These are phyloP conservation scores for Ceratobasidium sp. DNA, from an alignment of 1,284 basidiomycete genomes.

Conservation along the genomic window DNA sequence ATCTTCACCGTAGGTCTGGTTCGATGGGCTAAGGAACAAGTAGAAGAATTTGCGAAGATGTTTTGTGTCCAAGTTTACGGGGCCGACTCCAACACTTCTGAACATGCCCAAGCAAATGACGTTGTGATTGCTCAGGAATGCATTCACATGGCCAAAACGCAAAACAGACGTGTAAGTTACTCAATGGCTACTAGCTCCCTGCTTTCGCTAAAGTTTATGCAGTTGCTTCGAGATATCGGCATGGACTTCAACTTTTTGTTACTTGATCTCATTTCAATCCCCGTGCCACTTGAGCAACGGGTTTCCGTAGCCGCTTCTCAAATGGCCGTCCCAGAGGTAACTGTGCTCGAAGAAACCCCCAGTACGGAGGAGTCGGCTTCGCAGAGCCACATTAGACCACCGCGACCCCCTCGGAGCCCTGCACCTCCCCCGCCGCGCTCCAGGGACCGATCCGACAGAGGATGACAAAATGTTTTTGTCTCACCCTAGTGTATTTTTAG, in stretches of 20 bases:
- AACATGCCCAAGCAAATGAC: slow-evolving; percentile 56
- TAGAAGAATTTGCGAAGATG: slow-evolving; percentile 83
- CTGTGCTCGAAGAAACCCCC: background rate
- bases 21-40: slow-evolving; percentile 89
- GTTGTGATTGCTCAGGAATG: slow-evolving; percentile 73
- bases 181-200: background rate
- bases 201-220: background rate
- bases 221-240: slow-evolving; percentile 90
- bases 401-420: slow-evolving; percentile 34
- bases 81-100: slow-evolving; percentile 55
- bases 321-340: slow-evolving; percentile 20
- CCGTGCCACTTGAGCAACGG: slow-evolving; percentile 8
- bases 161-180: slow-evolving; percentile 76
- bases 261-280: slow-evolving; percentile 63
- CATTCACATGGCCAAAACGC: slow-evolving; percentile 72
- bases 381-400: slow-evolving; percentile 1
- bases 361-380: slow-evolving; percentile 1
- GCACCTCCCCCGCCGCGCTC: slow-evolving; percentile 42
- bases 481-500: background rate
- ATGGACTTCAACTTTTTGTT: slow-evolving; percentile 91
- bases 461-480: background rate
- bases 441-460: slow-evolving; percentile 37
- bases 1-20: slow-evolving; percentile 73
- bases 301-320: background rate
- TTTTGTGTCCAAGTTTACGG: slow-evolving; percentile 93